Evolutionary conservation across 2,329 filamentous ascomycete genomes (phyloP), one percentile per base, ranked within the genome.

Genomic region (Trichoderma citrinoviride): DNA sequence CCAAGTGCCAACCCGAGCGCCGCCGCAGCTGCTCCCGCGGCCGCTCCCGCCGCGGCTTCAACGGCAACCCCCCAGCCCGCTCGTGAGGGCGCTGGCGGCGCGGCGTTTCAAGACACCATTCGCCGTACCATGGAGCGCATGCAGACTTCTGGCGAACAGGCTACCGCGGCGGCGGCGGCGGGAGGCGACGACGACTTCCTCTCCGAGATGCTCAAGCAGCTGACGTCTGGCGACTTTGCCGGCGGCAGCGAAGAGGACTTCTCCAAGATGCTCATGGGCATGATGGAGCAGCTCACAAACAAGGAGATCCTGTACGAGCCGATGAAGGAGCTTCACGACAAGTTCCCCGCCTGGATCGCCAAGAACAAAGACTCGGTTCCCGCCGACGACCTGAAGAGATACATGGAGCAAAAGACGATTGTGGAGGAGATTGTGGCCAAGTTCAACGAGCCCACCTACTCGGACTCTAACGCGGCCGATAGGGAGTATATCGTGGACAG

Each of bases 211-310:
- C 84, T 99, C 73, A 95, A 95, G 77, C 91, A 95, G 67, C 89
- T 97, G 37, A 73, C 74, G 2, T 76, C 76, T 80, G 90, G 92
- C 72, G 84, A 85, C 25, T 77, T 81, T 0, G 87, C 84, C n/a
- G 88, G 85, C 10, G 78, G 77, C 43, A 72, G 75, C 57, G 92
- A 97, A 64, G 93, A 95, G 71, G 93, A 96, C 71, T 91, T 98
- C 72, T 93, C 92, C 65, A 94, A 96, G 79, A 92, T 98, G 87
- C 85, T 99, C 66, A 87, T 96, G 84, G 91, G 91, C 61, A 97
- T 98, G 92, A 98, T 99, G 94, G 92, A 98, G 79, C 93, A 99
- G 77, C 84, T 99, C 68, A 98, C 95, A 3, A 97, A 96, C 77
- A 98, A 97, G 81, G 95, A 98, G 71, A 97, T 99, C 68, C 79